A percentile compares a stretch with the other conserved stretches of the same genome.
These are phyloP conservation scores for Nemophila menziesii DNA, from an alignment of 257 asterid genomes.

Conservation along the genomic window DNA sequence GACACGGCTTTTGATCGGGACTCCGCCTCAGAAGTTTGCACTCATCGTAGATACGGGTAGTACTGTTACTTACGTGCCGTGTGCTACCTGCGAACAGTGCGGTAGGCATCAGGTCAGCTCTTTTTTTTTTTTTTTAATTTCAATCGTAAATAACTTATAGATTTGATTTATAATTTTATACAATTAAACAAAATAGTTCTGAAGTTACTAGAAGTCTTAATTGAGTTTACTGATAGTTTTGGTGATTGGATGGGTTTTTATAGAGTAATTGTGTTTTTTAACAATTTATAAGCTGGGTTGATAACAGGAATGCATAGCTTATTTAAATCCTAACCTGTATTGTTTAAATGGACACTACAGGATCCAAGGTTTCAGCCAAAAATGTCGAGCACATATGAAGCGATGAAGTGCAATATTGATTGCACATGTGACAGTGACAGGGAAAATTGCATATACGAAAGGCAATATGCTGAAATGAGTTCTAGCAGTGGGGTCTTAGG, in stretches of 20 bases:
- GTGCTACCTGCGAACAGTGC: slow-evolving; percentile 77
- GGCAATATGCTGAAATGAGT: slow-evolving; percentile 98
- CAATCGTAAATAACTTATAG: too few species aligned
- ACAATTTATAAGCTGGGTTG: too few species aligned
- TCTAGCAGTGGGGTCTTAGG: slow-evolving; percentile 97
- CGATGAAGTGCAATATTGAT: slow-evolving; percentile 81
- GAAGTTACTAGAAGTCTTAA: too few species aligned
- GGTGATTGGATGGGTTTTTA: too few species aligned
- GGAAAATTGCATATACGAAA: slow-evolving; percentile 67
- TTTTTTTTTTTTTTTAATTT: slow-evolving; percentile 3
- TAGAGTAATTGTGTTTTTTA: too few species aligned
- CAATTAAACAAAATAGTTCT: too few species aligned
- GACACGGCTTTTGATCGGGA: slow-evolving; percentile 89
- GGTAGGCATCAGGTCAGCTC: slow-evolving; percentile 77
- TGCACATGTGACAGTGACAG: slow-evolving; percentile 70
- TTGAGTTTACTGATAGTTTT: too few species aligned
- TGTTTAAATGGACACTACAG: too few species aligned
- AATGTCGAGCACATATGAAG: slow-evolving; percentile 56
- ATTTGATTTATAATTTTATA: background rate
- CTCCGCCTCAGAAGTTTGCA: slow-evolving; percentile 88
- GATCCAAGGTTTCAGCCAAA: slow-evolving; percentile 93
- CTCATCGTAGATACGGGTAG: slow-evolving; percentile 96
- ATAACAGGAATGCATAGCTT: too few species aligned
- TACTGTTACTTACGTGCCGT: slow-evolving; percentile 94
- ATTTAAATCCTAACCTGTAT: too few species aligned